Evolutionary conservation across 371 early-diverging fungal genomes (phyloP).

Genomic region (Actinomortierella ambigua): DNA sequence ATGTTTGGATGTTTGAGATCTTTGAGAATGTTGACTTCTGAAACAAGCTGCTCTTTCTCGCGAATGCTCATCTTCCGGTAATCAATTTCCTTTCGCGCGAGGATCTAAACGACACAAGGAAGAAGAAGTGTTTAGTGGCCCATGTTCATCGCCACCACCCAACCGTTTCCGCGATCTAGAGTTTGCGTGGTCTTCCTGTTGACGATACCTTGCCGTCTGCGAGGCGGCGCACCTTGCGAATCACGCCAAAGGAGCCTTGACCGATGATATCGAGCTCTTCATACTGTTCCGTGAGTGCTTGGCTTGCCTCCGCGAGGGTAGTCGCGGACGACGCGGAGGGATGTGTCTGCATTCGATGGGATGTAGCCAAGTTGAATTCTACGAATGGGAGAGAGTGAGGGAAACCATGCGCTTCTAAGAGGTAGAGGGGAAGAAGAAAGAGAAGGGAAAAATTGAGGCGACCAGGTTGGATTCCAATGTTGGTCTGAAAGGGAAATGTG

Average conservation of each 20-base stretch:
- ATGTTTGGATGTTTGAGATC: conserved; percentile 75
- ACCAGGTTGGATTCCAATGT: too few species aligned
- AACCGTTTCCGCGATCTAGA: too few species aligned
- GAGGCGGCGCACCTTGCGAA: conserved; percentile 65
- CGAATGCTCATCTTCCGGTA: conserved; percentile 69
- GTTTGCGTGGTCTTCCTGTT: not conserved
- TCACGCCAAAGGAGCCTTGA: conserved; percentile 65
- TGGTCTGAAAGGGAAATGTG: too few species aligned
- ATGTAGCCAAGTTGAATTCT: too few species aligned
- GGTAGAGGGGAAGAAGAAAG: too few species aligned
- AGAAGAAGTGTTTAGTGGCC: conserved; percentile 1
- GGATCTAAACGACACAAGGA: conserved; percentile 43
- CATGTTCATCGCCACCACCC: too few species aligned
- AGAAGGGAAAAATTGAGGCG: too few species aligned
- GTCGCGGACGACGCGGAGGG: too few species aligned
- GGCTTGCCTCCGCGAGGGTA: too few species aligned
- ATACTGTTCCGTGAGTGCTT: conserved; percentile 8
- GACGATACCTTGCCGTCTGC: conserved; percentile 54
- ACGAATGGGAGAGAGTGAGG: too few species aligned
- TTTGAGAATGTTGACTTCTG: conserved; percentile 75
- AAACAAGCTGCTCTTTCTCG: conserved; percentile 70
- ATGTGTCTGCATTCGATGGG: too few species aligned
- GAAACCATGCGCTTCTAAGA: too few species aligned
- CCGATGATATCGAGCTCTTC: conserved; percentile 51
- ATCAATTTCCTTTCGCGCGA: conserved; percentile 78